Percentiles rank a stretch among this genome's conserved stretches.
Evolutionary conservation across 106 monocot genomes (phyloP).

Genomic region (Platanthera zijinensis): DNA sequence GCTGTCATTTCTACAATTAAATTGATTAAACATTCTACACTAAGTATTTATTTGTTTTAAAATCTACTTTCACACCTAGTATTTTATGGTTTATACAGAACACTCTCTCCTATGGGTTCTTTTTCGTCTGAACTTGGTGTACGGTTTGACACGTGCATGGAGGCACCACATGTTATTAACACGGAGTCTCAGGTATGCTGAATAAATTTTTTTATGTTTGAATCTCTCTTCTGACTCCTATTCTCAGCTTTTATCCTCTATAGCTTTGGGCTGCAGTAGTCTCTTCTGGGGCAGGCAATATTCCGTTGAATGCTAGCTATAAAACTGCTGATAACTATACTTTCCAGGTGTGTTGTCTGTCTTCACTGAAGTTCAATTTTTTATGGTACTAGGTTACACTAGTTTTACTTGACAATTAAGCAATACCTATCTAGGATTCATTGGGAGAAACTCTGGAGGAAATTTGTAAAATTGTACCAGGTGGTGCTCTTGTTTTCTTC

Average conservation of each 20-base stretch:
- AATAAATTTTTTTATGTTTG: neutral
- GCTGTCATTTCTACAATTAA: neutral
- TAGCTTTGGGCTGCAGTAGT: slow-evolving; percentile 86
- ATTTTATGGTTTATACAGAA: slow-evolving; percentile 29
- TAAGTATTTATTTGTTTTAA: neutral
- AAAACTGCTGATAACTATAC: slow-evolving; percentile 72
- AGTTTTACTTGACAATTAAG: neutral
- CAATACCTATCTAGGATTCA: slow-evolving; percentile 57
- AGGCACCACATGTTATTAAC: slow-evolving; percentile 98
- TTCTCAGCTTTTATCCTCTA: slow-evolving; percentile 14
- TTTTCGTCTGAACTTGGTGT: slow-evolving; percentile 98
- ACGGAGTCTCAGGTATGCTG: slow-evolving; percentile 69
- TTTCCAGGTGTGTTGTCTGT: slow-evolving; percentile 69
- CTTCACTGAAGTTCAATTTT: neutral
- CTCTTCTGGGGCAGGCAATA: slow-evolving; percentile 65
- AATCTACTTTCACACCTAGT: neutral
- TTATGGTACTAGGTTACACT: neutral
- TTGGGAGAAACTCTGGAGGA: slow-evolving; percentile 82
- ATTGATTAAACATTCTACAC: neutral
- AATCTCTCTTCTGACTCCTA: neutral
- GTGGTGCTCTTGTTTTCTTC: slow-evolving; percentile 90
- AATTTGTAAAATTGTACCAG: slow-evolving; percentile 83
- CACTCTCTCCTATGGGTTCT: slow-evolving; percentile 88
- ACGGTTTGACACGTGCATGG: slow-evolving; percentile 84
- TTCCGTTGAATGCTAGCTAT: slow-evolving; percentile 88